These are phyloP conservation scores for Leccinum boreale DNA, from an alignment of 768 basidiomycete species.

Conservation along the genomic window DNA sequence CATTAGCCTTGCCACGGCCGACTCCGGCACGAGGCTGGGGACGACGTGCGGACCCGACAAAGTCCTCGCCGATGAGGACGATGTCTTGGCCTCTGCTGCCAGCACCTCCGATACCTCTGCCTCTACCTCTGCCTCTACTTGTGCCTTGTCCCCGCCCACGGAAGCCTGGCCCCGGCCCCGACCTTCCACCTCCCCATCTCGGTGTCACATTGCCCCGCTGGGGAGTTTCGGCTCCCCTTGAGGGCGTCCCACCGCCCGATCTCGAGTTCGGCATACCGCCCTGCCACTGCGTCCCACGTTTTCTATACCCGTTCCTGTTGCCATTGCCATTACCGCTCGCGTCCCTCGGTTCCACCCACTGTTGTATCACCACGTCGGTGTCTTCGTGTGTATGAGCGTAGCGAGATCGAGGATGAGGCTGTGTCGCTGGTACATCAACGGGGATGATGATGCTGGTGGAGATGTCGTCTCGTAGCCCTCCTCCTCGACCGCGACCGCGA, in stretches of 20 bases:
- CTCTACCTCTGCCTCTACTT: background rate
- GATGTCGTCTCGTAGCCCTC: background rate
- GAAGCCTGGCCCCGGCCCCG: slow-evolving; percentile 26
- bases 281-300: background rate
- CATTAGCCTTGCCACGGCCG: background rate
- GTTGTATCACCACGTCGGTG: slow-evolving; percentile 23
- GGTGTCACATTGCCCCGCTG: slow-evolving; percentile 8
- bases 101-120: background rate
- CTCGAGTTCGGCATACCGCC: slow-evolving; percentile 5
- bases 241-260: slow-evolving; percentile 14
- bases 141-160: slow-evolving; percentile 15
- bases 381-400: slow-evolving; percentile 22
- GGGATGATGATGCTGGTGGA: background rate
- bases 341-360: slow-evolving; percentile 14
- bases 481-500: slow-evolving; percentile 19
- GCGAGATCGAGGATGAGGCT: slow-evolving; percentile 7
- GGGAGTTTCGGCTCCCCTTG: slow-evolving; percentile 14
- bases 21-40: background rate
- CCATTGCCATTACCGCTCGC: background rate
- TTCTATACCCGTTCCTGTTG: background rate
- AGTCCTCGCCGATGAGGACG: background rate
- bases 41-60: background rate
- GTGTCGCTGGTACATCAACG: background rate
- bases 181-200: slow-evolving; percentile 6
- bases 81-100: background rate